phyloP scores from a whole-genome alignment of 2,329 filamentous ascomycete species.

The Diaporthe citri region DNA sequence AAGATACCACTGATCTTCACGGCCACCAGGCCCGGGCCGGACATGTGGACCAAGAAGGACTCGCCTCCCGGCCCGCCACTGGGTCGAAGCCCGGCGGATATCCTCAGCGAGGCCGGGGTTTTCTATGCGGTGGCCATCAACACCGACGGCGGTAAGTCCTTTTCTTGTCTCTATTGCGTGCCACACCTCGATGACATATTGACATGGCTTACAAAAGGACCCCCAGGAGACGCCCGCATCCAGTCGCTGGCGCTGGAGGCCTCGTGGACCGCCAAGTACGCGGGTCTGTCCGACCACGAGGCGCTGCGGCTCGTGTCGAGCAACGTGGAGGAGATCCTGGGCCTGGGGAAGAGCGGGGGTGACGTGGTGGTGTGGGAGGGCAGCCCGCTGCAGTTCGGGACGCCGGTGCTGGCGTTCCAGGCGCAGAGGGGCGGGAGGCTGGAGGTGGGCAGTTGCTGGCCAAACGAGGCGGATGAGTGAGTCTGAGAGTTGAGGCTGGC shows the following conservation, averaged over 20 bases:
- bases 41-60: constrained; percentile 53
- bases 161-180: too few relatives aligned
- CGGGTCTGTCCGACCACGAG: constrained; percentile 50
- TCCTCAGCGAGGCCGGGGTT: constrained; percentile 56
- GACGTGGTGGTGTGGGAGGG: constrained; percentile 60
- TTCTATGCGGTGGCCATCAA: constrained; percentile 50
- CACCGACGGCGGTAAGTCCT: constrained; percentile 42
- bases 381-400: constrained; percentile 55
- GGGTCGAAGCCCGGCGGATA: constrained; percentile 52
- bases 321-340: constrained; percentile 57
- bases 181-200: not conserved
- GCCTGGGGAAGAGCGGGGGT: constrained; percentile 49
- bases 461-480: constrained; percentile 42
- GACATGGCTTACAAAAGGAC: constrained; percentile 32
- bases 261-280: constrained; percentile 55
- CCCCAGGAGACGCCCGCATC: constrained; percentile 52
- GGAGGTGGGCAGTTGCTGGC: constrained; percentile 51
- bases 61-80: constrained; percentile 58
- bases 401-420: constrained; percentile 53
- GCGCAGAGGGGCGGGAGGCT: constrained; percentile 45
- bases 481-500: not conserved
- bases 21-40: constrained; percentile 51
- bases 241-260: constrained; percentile 56
- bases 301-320: constrained; percentile 53
- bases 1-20: constrained; percentile 58